A percentile compares a stretch with the other conserved stretches of the same genome.
These are phyloP conservation scores for Elsinoe fawcettii DNA, from an alignment of 2,329 filamentous ascomycete species.

Conservation along the genomic window DNA sequence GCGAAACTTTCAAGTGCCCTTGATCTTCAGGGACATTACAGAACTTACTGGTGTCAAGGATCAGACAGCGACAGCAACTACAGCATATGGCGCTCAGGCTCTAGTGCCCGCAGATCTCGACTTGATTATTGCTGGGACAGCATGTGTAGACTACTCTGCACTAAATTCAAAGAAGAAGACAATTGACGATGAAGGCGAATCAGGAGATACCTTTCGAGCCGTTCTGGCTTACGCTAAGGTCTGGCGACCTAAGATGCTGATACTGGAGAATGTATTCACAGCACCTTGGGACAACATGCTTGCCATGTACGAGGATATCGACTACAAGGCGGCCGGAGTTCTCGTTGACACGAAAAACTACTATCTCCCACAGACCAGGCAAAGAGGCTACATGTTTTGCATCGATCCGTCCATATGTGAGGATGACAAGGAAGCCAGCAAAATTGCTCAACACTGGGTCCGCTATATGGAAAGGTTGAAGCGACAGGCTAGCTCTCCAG, in stretches of 20 bases:
- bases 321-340: constrained; percentile 47
- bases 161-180: constrained; percentile 53
- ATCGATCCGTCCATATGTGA: constrained; percentile 27
- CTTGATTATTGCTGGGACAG: constrained; percentile 63
- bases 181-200: constrained; percentile 53
- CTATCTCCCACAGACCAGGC: constrained; percentile 57
- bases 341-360: constrained; percentile 61
- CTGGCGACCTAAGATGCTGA: constrained; percentile 54
- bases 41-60: constrained; percentile 29
- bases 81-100: constrained; percentile 56
- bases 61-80: constrained; percentile 37
- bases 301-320: constrained; percentile 39
- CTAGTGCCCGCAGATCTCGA: constrained; percentile 53
- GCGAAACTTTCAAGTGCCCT: constrained; percentile 35
- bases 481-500: constrained; percentile 53
- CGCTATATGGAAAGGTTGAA: constrained; percentile 40
- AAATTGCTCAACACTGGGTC: constrained; percentile 34
- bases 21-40: constrained; percentile 40
- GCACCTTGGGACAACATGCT: constrained; percentile 51
- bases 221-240: constrained; percentile 50
- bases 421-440: constrained; percentile 16
- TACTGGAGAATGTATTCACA: constrained; percentile 62
- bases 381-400: constrained; percentile 42
- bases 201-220: constrained; percentile 55
- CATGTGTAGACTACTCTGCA: constrained; percentile 66